Evolutionary conservation across 768 basidiomycete genomes (phyloP).

Genomic region (Pleurotus pulmonarius): DNA sequence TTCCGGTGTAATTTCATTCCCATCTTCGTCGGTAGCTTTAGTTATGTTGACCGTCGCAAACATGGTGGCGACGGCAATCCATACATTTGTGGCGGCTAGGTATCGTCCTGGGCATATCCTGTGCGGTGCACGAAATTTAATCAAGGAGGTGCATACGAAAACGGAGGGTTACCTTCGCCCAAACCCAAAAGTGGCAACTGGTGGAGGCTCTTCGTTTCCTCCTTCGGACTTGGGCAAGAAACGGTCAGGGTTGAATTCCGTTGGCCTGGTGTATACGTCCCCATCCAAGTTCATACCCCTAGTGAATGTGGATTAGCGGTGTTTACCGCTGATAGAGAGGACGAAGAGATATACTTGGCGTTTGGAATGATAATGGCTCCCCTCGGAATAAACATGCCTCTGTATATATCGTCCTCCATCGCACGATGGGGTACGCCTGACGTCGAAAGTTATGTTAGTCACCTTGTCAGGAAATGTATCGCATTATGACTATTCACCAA

Average conservation of each 20-base stretch:
- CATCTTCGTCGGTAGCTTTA: constrained; percentile 35
- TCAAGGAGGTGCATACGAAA: no score
- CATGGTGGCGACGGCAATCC: constrained; percentile 40
- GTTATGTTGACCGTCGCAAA: constrained; percentile 42
- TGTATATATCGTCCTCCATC: constrained; percentile 21
- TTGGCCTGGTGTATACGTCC: constrained; percentile 19
- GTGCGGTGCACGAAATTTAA: not conserved
- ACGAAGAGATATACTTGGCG: not conserved
- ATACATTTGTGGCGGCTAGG: constrained; percentile 45
- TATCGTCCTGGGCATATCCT: constrained; percentile 54
- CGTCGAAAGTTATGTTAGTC: not conserved
- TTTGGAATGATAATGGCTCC: constrained; percentile 3
- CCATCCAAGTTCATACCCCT: constrained; percentile 23
- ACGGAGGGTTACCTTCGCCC: not conserved
- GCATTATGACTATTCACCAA: constrained; percentile 3
- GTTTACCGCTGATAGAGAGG: not conserved
- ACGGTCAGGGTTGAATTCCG: constrained; percentile 21
- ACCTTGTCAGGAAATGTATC: no score
- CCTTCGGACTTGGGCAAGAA: constrained; percentile 17
- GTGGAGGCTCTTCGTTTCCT: constrained; percentile 20
- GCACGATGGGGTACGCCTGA: constrained; percentile 15
- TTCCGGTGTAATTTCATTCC: constrained; percentile 33
- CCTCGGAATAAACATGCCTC: constrained; percentile 24
- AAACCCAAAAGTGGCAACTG: constrained; percentile 22
- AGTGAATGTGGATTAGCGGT: not conserved